Conservation (phyloP, 441 rosid genomes). For the Jatropha multifida region DNA sequence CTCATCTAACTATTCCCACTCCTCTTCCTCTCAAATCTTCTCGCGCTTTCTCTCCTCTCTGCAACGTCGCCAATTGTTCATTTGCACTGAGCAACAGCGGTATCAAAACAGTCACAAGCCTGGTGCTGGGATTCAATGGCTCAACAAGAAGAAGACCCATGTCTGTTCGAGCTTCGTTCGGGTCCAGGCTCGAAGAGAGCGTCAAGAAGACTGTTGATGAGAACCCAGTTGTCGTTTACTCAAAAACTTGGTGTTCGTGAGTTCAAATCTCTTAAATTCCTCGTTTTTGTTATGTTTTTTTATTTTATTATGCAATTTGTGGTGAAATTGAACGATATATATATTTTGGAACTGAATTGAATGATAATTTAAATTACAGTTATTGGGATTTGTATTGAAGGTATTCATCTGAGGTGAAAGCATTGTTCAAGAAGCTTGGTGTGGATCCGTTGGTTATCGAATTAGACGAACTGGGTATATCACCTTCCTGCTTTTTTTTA, state of each 20-base stretch:
- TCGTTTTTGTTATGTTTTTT: not conserved
- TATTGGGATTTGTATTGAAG: slow-evolving; percentile 34
- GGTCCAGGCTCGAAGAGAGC: slow-evolving; percentile 79
- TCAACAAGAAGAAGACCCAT: slow-evolving; percentile 21
- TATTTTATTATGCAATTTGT: not conserved
- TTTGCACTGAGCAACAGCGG: not conserved
- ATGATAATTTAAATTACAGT: not conserved
- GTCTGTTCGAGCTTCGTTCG: slow-evolving; percentile 56
- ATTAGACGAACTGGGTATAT: slow-evolving; percentile 83
- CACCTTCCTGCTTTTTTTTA: slow-evolving; percentile 1
- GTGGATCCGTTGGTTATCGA: slow-evolving; percentile 80
- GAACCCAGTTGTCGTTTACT: slow-evolving; percentile 85
- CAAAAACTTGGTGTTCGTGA: slow-evolving; percentile 97
- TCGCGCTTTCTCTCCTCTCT: slow-evolving; percentile 19
- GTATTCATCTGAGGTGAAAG: slow-evolving; percentile 90
- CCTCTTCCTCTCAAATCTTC: slow-evolving; percentile 26
- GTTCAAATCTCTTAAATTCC: slow-evolving; percentile 36
- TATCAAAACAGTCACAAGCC: not conserved
- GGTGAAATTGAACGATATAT: not conserved
- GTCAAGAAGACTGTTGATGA: slow-evolving; percentile 67
- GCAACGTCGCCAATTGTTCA: not conserved
- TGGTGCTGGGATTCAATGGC: slow-evolving; percentile 25
- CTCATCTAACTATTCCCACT: slow-evolving; percentile 25
- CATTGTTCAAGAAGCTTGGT: slow-evolving; percentile 67
- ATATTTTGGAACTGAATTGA: too few relatives aligned